Base-by-base conservation (phyloP, 2,329 filamentous ascomycete genomes). In the Macrophomina phaseolina region DNA sequence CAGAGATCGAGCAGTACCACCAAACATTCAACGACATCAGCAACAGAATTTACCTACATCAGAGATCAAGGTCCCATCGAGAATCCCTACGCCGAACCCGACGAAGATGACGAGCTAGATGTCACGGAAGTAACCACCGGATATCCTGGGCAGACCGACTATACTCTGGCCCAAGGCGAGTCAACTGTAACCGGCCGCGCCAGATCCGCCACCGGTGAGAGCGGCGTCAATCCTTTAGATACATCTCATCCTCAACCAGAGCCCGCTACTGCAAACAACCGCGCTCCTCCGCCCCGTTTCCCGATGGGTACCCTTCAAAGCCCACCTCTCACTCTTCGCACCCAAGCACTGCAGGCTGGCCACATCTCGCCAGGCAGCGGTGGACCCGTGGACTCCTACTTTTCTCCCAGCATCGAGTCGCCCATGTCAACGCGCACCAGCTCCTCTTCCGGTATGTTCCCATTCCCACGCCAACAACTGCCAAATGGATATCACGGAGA, bases 341-440 rank as follows among this genome's bases (percentile, higher is more conserved):
- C 84, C 18, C 84, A 87, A 72, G 82, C 87, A 71, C 75, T 84
- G n/a, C 76, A 73, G 72, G 65, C 73, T 67, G 79, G 78, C 32
- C 79, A 77, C 66, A 78, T 81, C 63, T 92, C 91, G 14, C 90
- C 92, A 1, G 83, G 82, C 40, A 9, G 46, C 14, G 38, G 73
- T 70, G 63, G 91, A 91, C 67, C 97, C 93, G 66, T 66, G 58
- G 92, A 93, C 67, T 97, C 94, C 3, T 98, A 97, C 80, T 99
- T 99, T 79, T 98, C 94, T 0, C 95, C 95, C 0, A 86, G 90
- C 2, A 86, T 85, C 40, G 94, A 97, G 65, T 93, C 91, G 0
- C 91, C 92, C 9, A 88, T 89, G 51, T 92, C 90, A 14, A 90
- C 90, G 30, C 86, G 92, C 60, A 90, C 91, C 7, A 94, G 91